Evolutionary conservation across 2,329 filamentous ascomycete genomes (phyloP), one percentile per base, ranked within the genome.

Genomic region (Cladosporium sphaerospermum): DNA sequence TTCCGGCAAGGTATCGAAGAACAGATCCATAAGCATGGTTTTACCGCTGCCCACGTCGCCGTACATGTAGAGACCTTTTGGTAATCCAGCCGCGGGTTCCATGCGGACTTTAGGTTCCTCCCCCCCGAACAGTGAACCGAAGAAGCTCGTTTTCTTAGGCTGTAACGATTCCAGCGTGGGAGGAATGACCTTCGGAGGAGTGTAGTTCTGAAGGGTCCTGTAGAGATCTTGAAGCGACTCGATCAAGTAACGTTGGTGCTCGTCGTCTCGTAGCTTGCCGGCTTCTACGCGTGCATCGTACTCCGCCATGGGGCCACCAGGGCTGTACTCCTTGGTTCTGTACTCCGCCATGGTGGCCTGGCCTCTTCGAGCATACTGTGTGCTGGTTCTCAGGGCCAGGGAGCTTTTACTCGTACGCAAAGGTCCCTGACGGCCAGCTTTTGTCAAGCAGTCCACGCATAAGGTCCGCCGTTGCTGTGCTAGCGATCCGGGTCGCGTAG

Each of bases 21-120:
- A 96, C 46, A 99, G 77, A 68, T 99, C 92, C 93, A 99, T 99
- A 67, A 99, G 78, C 93, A 99, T 99, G 2, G 93, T 99, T 78
- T 99, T 99, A 57, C 93, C 93, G 64, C 89, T 95, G 39, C 93
- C 93, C 2, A 99, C 93, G 68, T 99, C 93, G 54, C 93, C 93
- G 65, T 88, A 96, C 69, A 99, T 86, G 71, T 99, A 99, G 32
- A 99, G 73, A 0, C 93, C 93, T 60, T 89, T 86, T 0, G 93
- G 93, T 1, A 96, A 76, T 58, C 85, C 78, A n/a, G 78, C 71
- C 1, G 89, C 84, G 18, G 95, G 86, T 3, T 76, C 69, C 55
- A 73, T 64, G 4, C 61, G 70, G 57, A 54, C 69, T 53, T 62
- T 71, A 61, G 61, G 69, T 1, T 58, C 57, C 4, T 52, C 58